Evolutionary conservation across 2,329 filamentous ascomycete genomes (phyloP).

Genomic region (Penicillium sumatraense): DNA sequence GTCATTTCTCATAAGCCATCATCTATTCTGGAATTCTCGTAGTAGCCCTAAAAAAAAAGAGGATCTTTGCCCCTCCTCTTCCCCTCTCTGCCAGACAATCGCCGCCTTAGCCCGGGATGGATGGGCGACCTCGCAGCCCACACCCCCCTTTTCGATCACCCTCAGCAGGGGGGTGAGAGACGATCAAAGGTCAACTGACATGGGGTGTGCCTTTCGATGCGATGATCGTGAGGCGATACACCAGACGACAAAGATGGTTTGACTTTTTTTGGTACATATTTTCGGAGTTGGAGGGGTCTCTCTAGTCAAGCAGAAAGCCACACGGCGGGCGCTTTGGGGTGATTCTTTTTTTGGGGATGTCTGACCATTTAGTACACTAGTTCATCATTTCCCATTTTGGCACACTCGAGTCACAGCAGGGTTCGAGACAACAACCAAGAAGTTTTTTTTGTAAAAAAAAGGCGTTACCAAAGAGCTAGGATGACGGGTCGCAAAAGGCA

Average conservation of each 20-base stretch:
- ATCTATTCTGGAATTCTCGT: neutral
- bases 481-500: constrained; percentile 1
- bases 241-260: constrained; percentile 4
- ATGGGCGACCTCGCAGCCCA: constrained; percentile 1
- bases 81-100: constrained; percentile 1
- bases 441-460: no score
- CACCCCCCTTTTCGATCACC: constrained; percentile 2
- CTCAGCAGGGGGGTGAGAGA: constrained; percentile 1
- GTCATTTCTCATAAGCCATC: constrained; percentile 2
- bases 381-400: neutral
- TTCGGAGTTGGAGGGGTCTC: neutral
- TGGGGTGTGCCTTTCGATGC: neutral
- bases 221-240: constrained; percentile 8
- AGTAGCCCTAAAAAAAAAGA: neutral
- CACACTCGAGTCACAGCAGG: neutral
- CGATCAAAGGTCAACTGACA: constrained; percentile 8
- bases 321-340: neutral
- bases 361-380: neutral
- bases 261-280: neutral
- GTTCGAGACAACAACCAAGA: constrained; percentile 4
- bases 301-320: neutral
- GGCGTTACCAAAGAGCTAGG: neutral
- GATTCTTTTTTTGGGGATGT: neutral
- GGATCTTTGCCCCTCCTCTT: constrained; percentile 1
- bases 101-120: neutral